These are phyloP conservation scores for Thermoascus crustaceus DNA, from an alignment of 2,329 filamentous ascomycete genomes.

Conservation along the genomic window DNA sequence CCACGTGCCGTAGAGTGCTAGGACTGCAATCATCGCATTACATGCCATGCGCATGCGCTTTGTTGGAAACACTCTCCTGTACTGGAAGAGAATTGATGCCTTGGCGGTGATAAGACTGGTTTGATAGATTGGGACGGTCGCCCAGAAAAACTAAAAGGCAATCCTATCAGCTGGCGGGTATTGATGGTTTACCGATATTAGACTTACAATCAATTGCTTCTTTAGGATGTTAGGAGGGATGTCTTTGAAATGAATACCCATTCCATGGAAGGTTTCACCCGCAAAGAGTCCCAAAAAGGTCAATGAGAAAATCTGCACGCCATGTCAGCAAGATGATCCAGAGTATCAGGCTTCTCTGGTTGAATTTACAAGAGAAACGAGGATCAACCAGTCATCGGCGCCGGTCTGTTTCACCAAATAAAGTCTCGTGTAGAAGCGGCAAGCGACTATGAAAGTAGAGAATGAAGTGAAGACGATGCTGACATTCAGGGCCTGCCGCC, in stretches of 20 bases:
- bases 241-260: conserved; percentile 17
- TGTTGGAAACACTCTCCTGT: conserved; percentile 26
- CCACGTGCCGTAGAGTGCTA: conserved; percentile 25
- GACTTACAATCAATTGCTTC: conserved; percentile 5
- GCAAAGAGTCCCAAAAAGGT: conserved; percentile 22
- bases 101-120: conserved; percentile 26
- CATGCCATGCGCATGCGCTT: conserved; percentile 24
- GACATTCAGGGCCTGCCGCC: conserved; percentile 18
- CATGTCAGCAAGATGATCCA: not conserved
- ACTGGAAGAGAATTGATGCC: conserved; percentile 29
- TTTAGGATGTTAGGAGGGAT: conserved; percentile 12
- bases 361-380: conserved; percentile 24
- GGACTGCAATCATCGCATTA: conserved; percentile 24
- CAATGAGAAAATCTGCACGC: conserved; percentile 19
- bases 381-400: conserved; percentile 30
- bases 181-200: not conserved
- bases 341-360: not conserved
- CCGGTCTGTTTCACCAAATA: conserved; percentile 27
- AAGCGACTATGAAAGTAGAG: conserved; percentile 23
- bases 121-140: conserved; percentile 26
- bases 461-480: conserved; percentile 25
- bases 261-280: conserved; percentile 22
- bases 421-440: conserved; percentile 34
- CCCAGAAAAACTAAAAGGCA: conserved; percentile 22
- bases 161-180: not conserved